Evolutionary conservation across 2,329 filamentous ascomycete species (phyloP).

Genomic region (Exophiala aquamarina): DNA sequence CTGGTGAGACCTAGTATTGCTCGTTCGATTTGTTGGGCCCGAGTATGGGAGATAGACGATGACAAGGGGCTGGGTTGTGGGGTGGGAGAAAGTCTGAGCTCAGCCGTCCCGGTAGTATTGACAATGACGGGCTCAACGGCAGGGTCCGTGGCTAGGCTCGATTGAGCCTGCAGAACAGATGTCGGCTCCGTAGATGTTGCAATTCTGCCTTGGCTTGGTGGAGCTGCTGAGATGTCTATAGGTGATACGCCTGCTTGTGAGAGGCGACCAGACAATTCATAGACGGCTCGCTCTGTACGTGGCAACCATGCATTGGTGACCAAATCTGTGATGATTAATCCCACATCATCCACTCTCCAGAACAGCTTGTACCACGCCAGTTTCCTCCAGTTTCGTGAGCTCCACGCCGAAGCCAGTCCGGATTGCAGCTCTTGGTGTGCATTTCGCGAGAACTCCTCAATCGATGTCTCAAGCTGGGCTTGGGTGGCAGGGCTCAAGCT

Average conservation of each 20-base stretch:
- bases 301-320: slow-evolving; percentile 74
- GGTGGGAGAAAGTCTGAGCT: slow-evolving; percentile 16
- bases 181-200: slow-evolving; percentile 3
- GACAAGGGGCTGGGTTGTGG: slow-evolving; percentile 58
- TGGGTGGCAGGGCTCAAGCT: slow-evolving; percentile 40
- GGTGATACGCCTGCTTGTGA: slow-evolving; percentile 56
- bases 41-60: slow-evolving; percentile 70
- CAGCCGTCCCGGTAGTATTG: slow-evolving; percentile 25
- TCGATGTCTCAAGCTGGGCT: slow-evolving; percentile 55
- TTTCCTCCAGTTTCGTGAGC: slow-evolving; percentile 73
- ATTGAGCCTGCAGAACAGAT: slow-evolving; percentile 20
- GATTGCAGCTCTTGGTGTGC: slow-evolving; percentile 82
- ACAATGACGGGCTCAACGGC: slow-evolving; percentile 21
- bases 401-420: slow-evolving; percentile 75
- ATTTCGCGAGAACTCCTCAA: slow-evolving; percentile 72
- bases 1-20: slow-evolving; percentile 71
- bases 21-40: slow-evolving; percentile 64
- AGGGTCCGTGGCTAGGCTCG: slow-evolving; percentile 12
- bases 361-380: slow-evolving; percentile 93
- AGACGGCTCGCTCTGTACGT: slow-evolving; percentile 74
- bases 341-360: slow-evolving; percentile 90
- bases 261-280: slow-evolving; percentile 78
- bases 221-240: slow-evolving; percentile 5
- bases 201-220: not conserved
- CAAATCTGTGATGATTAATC: slow-evolving; percentile 77